Percentiles rank a stretch among this genome's conserved stretches.
Conservation (phyloP, 768 basidiomycete genomes). For the Tulasnella sp. region DNA sequence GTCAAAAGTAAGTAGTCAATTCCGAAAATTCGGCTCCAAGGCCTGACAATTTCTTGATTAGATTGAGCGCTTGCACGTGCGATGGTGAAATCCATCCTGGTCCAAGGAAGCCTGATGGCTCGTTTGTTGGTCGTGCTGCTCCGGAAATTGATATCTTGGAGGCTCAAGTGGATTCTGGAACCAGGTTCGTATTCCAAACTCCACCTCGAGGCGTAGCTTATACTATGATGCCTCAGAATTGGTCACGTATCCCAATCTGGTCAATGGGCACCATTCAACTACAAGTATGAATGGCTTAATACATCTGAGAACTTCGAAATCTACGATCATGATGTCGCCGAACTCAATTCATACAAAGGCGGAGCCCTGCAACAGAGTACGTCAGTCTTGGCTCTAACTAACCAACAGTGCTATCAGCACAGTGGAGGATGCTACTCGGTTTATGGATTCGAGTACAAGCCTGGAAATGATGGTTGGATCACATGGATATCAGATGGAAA, state of each 20-base stretch:
- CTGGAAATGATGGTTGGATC: conserved; percentile 70
- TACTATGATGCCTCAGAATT: too few species aligned
- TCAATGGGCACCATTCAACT: conserved; percentile 62
- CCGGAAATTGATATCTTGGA: conserved; percentile 90
- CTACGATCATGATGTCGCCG: conserved; percentile 36
- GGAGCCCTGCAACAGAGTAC: conserved; percentile 78
- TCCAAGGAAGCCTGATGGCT: conserved; percentile 60
- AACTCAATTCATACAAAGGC: conserved; percentile 31
- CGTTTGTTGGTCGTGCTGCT: conserved; percentile 66
- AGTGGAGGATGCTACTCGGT: conserved; percentile 37
- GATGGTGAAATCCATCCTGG: conserved; percentile 77
- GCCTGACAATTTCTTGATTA: too few species aligned
- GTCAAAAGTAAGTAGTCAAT: too few species aligned
- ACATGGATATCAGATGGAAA: conserved; percentile 57
- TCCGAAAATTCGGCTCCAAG: too few species aligned
- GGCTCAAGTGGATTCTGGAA: conserved; percentile 29
- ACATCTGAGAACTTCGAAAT: conserved; percentile 46
- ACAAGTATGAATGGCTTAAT: conserved; percentile 56
- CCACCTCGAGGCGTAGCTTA: too few species aligned
- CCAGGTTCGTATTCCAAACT: too few species aligned
- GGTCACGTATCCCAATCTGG: conserved; percentile 72
- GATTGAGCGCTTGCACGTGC: conserved; percentile 81
- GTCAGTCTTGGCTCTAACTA: conserved; percentile 55
- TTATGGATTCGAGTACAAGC: conserved; percentile 74
- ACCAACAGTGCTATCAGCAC: conserved; percentile 53